A percentile compares a stretch with the other conserved stretches of the same genome.
phyloP scores from a whole-genome alignment of 2,329 filamentous ascomycete genomes.

The Sclerotinia borealis region DNA sequence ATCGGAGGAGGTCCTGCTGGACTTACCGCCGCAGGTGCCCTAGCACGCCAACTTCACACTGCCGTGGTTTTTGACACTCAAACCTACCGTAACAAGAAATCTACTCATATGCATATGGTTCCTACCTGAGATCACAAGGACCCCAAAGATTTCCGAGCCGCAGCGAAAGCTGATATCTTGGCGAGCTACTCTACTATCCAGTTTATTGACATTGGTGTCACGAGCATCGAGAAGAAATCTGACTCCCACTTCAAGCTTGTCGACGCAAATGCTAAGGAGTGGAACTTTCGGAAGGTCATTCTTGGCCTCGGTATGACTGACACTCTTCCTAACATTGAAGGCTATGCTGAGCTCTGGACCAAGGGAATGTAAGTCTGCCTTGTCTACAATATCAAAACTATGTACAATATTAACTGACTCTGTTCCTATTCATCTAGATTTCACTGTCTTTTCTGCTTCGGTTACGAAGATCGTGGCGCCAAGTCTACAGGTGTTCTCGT shows the following conservation, averaged over 20 bases:
- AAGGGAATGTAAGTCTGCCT: constrained; percentile 13
- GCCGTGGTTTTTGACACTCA: constrained; percentile 40
- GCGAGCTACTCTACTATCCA: constrained; percentile 34
- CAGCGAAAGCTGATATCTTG: constrained; percentile 32
- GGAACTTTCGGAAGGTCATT: constrained; percentile 46
- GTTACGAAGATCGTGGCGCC: constrained; percentile 49
- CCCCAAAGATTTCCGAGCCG: constrained; percentile 31
- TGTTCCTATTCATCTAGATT: constrained; percentile 35
- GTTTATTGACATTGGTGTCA: constrained; percentile 27
- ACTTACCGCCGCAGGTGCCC: constrained; percentile 35
- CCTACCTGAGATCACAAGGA: constrained; percentile 33
- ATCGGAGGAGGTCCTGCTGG: constrained; percentile 41
- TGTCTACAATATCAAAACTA: too few species aligned
- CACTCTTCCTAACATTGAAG: constrained; percentile 43
- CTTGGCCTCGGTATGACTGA: constrained; percentile 50
- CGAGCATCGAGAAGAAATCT: constrained; percentile 16
- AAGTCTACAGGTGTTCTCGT: constrained; percentile 43
- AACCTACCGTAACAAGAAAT: constrained; percentile 38
- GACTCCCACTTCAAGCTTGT: constrained; percentile 32
- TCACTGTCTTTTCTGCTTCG: constrained; percentile 54
- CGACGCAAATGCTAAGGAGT: constrained; percentile 39
- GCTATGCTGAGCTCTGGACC: constrained; percentile 51
- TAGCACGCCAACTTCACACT: constrained; percentile 36
- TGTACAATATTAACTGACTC: not conserved
- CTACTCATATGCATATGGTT: constrained; percentile 41